Evolutionary conservation across 2,329 filamentous ascomycete genomes (phyloP), one percentile per base, ranked within the genome.

Genomic region (Fusarium odoratissimum): DNA sequence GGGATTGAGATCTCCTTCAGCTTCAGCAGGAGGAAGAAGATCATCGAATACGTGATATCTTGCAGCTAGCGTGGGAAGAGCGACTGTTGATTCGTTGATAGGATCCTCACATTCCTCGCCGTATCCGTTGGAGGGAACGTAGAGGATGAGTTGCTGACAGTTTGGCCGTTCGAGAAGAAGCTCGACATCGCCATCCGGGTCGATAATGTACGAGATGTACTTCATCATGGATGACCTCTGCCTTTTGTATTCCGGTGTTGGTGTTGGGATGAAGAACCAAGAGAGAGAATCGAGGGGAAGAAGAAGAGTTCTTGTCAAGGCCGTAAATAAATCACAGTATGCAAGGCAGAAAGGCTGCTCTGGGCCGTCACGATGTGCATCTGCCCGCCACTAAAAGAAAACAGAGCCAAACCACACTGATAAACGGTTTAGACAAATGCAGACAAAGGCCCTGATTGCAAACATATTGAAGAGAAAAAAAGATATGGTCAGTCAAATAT

Each of bases 401-500:
- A 31, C 1, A 31, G 21, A 23, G 13, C 7, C 30, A 33, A 33
- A n/a, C 14, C 5, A 13, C 5, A 17, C 30, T 13, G 25, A 21
- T 14, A 33, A 33, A 49, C 11, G 8, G 13, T 4, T 21, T 9
- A 9, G 12, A 21, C 25, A 45, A 28, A 46, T 21, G 14, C 17
- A 28, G 5, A 21, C 8, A 46, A 46, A 28, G 17, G 17, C 6
- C 12, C 17, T 6, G 11, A 21, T 5, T 28, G 4, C 25, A 21
- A 45, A 28, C 13, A 6, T 10, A 23, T 17, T 33, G 3, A 9
- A 8, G 1, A 9, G 11, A 5, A 8, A 13, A 19, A 41, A 41
- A 11, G 0, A 23, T 13, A 12, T 7, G n/a, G 19, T 16, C 12
- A 1, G 44, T 8, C 5, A 23, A 13, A 8, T 33, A 6, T 1